Evolutionary conservation across 148 eudicot genomes (phyloP).

Genomic region (Vaccinium myrtillus): DNA sequence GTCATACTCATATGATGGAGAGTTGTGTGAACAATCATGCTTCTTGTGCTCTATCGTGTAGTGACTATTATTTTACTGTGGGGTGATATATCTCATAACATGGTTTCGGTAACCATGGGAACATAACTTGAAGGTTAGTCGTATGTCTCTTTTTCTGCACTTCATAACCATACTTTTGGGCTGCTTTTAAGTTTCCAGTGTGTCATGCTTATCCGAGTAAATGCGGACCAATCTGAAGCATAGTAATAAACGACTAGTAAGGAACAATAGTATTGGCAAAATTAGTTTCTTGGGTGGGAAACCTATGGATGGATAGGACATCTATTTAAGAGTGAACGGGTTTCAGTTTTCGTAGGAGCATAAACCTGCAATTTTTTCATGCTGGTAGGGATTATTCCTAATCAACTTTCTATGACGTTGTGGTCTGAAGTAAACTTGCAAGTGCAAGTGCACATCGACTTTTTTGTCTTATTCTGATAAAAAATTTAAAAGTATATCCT

Average conservation of each 20-base stretch:
- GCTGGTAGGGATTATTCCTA: not conserved
- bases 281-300: not conserved
- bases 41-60: not conserved
- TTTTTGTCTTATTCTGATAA: not conserved
- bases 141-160: not conserved
- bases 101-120: not conserved
- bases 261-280: not conserved
- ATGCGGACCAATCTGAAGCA: not conserved
- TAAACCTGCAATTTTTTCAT: not conserved
- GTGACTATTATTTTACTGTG: not conserved
- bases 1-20: not conserved
- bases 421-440: not conserved
- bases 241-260: not conserved
- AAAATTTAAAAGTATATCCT: not conserved
- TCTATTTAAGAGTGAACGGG: not conserved
- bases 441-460: not conserved
- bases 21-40: not conserved
- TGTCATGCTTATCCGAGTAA: not conserved
- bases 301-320: not conserved
- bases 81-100: not conserved
- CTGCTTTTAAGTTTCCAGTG: constrained; percentile 1
- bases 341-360: not conserved
- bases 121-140: not conserved
- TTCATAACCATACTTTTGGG: not conserved
- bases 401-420: not conserved